Percentiles rank a stretch among this genome's conserved stretches.
Evolutionary conservation across 139 green algal genomes (phyloP).

Genomic region (Tetratostichococcus sp.): DNA sequence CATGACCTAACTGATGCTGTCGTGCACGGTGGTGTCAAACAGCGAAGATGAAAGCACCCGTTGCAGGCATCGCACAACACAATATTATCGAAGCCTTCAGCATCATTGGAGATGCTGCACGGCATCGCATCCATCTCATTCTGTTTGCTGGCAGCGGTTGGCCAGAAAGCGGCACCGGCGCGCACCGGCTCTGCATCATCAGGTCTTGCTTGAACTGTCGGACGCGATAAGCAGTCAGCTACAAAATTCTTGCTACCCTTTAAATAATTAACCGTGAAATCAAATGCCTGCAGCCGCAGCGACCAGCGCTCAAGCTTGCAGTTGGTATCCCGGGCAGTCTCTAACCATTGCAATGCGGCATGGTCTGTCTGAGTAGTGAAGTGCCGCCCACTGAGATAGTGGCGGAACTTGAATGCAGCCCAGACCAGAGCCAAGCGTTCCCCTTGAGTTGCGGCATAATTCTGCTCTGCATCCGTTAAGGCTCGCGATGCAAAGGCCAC

Average conservation of each 20-base stretch:
- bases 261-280: constrained; percentile 15
- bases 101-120: neutral
- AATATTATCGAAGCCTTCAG: neutral
- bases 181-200: neutral
- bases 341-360: constrained; percentile 8
- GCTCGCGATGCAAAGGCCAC: too few relatives aligned
- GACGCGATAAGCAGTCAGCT: constrained; percentile 3
- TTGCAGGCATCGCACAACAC: too few relatives aligned
- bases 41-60: too few relatives aligned
- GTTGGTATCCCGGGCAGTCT: neutral
- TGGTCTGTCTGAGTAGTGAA: constrained; percentile 27
- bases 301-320: too few relatives aligned
- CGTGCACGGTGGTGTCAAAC: neutral
- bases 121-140: neutral
- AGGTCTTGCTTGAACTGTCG: neutral
- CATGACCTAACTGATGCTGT: neutral
- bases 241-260: neutral
- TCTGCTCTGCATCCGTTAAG: too few relatives aligned
- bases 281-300: constrained; percentile 15
- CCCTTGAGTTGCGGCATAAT: constrained; percentile 21
- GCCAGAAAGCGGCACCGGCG: neutral
- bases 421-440: constrained; percentile 15
- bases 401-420: constrained; percentile 5
- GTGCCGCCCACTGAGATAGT: constrained; percentile 15
- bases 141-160: neutral